Evolutionary conservation across 805 yeast species (phyloP), one percentile per base, ranked within the genome.

Genomic region (Nakazawaea siamensis): DNA sequence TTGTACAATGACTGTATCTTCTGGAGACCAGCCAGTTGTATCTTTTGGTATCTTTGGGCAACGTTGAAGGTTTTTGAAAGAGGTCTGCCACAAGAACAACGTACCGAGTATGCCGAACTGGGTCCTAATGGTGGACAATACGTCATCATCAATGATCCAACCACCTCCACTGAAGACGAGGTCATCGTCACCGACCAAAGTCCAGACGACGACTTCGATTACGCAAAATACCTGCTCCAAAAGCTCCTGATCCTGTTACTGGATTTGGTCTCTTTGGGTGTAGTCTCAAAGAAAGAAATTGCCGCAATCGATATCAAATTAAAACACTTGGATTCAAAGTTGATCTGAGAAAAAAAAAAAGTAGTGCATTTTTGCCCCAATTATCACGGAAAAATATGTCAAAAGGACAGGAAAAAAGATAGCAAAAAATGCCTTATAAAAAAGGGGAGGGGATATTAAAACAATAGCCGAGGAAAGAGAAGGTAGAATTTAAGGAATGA

Each of bases 11-110:
- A 84, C 42, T 69, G 78, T 20, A 60, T 73, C 2, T 64, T 66
- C 36, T 90, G 97, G 95, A 69, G 96, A 49, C 76, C 94, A 1
- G 64, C 85, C 0, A 90, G 75, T 16, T 80, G 80, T 32, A 64
- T 83, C 8, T 73, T 70, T 50, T 90, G 98, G 98, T 69, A 80
- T 4, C 51, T 88, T 18, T 90, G 98, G 98, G 97, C 95, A 1
- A 68, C 92, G 28, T 70, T 92, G 23, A 94, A 85, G 54, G 19
- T 20, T 5, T 16, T 29, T 4, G 28, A 45, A 43, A 21, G 58
- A 58, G 14, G 34, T 49, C 3, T 32, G 51, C 14, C 43, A 31
- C 16, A 30, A 24, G 4, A 35, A 33, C n/a, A 24, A 11, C 3
- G 12, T 4, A 27, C 56, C 35, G 58, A 52, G 18, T 50, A 51